A percentile compares a stretch with the other conserved stretches of the same genome.
Evolutionary conservation across 768 basidiomycete genomes (phyloP).

Genomic region (Rhizopogon vinicolor): DNA sequence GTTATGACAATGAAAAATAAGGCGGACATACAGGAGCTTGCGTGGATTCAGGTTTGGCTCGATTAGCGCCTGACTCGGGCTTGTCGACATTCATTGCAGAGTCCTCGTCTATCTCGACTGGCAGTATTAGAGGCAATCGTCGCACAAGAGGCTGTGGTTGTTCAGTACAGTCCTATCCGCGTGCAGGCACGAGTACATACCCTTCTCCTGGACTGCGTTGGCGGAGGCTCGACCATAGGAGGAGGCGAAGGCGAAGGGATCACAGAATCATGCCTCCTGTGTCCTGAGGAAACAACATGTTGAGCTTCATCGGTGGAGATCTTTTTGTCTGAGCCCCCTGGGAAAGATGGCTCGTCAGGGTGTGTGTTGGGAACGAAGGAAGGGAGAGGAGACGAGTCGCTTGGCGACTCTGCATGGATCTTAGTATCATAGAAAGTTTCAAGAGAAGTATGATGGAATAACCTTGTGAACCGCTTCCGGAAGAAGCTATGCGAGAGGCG

Average conservation of each 20-base stretch:
- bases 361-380: conserved; percentile 50
- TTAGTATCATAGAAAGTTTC: not conserved
- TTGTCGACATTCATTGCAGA: not conserved
- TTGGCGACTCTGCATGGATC: not conserved
- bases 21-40: conserved; percentile 21
- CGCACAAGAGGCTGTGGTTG: not conserved
- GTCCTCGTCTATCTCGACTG: not conserved
- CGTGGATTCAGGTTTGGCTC: conserved; percentile 7
- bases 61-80: conserved; percentile 1
- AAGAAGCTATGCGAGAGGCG: conserved; percentile 23
- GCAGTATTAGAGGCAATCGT: not conserved
- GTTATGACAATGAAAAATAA: no score
- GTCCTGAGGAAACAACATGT: conserved; percentile 10
- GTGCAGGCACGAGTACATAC: conserved; percentile 15
- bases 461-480: conserved; percentile 16
- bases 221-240: conserved; percentile 15
- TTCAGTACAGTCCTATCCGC: not conserved
- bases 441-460: not conserved
- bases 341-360: conserved; percentile 44
- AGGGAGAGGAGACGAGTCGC: conserved; percentile 35
- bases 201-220: conserved; percentile 24
- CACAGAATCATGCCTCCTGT: conserved; percentile 4
- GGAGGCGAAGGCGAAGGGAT: conserved; percentile 17
- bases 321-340: conserved; percentile 8
- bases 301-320: not conserved